These are phyloP conservation scores for Arachis hypogaea DNA, from an alignment of 306 rosid genomes.

Conservation along the genomic window DNA sequence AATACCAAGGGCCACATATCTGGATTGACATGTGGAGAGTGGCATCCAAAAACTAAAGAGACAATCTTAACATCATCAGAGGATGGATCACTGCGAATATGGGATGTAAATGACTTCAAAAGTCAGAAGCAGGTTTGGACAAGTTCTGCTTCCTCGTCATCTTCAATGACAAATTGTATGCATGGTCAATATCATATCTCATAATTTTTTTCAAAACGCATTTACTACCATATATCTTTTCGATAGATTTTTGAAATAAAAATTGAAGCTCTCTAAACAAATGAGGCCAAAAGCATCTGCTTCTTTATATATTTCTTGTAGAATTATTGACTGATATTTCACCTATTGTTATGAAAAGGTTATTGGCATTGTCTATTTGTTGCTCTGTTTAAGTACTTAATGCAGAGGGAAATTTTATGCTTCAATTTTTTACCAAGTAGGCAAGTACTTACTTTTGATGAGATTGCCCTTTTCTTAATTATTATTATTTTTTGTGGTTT, in stretches of 20 bases:
- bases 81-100: conserved; percentile 93
- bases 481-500: not conserved
- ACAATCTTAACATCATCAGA: conserved; percentile 90
- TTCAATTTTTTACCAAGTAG: not conserved
- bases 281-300: conserved; percentile 11
- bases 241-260: not conserved
- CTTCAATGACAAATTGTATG: conserved; percentile 23
- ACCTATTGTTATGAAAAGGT: conserved; percentile 7
- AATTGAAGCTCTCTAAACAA: not conserved
- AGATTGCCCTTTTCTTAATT: not conserved
- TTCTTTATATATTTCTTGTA: conserved; percentile 1
- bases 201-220: not conserved
- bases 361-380: conserved; percentile 20
- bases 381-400: conserved; percentile 2
- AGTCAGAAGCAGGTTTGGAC: conserved; percentile 83
- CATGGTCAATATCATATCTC: not conserved
- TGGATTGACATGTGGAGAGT: conserved; percentile 95
- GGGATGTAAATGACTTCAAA: conserved; percentile 97
- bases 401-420: not conserved
- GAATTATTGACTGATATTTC: conserved; percentile 10
- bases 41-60: conserved; percentile 89
- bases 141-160: conserved; percentile 7
- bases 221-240: too few relatives aligned
- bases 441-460: not conserved
- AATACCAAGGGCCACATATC: conserved; percentile 94